Percentiles rank a stretch among this genome's conserved stretches.
phyloP scores from a whole-genome alignment of 768 basidiomycete species.

The Nevesoporus exiguus region DNA sequence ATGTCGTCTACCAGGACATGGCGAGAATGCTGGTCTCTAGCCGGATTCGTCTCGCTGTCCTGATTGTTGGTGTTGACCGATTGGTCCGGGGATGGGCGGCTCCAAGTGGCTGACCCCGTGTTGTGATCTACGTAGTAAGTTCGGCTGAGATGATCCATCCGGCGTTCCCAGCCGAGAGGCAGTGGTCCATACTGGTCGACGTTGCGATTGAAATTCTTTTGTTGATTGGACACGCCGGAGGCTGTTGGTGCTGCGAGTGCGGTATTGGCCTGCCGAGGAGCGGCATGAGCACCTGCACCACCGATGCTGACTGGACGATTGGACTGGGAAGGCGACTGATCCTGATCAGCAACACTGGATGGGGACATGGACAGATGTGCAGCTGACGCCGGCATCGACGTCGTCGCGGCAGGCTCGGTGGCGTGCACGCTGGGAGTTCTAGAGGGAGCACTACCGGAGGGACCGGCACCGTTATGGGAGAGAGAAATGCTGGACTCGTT shows the following conservation, averaged over 20 bases:
- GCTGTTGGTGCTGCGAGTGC: slow-evolving; percentile 8
- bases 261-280: slow-evolving; percentile 21
- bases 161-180: slow-evolving; percentile 92
- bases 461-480: slow-evolving; percentile 39
- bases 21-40: too few relatives aligned
- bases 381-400: slow-evolving; percentile 41
- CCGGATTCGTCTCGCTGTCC: too few relatives aligned
- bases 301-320: slow-evolving; percentile 38
- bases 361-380: too few relatives aligned
- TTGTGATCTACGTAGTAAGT: slow-evolving; percentile 99
- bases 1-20: too few relatives aligned
- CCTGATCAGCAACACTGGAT: slow-evolving; percentile 27
- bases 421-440: slow-evolving; percentile 67
- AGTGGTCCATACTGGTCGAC: slow-evolving; percentile 92
- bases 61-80: slow-evolving; percentile 69
- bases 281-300: slow-evolving; percentile 17
- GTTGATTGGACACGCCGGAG: slow-evolving; percentile 44
- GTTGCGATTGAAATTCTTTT: slow-evolving; percentile 89
- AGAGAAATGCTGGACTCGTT: slow-evolving; percentile 59
- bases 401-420: slow-evolving; percentile 49
- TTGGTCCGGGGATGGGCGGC: slow-evolving; percentile 78
- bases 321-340: slow-evolving; percentile 24
- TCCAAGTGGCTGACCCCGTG: slow-evolving; percentile 96
- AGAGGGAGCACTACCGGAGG: slow-evolving; percentile 44
- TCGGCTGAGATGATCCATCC: slow-evolving; percentile 92